Base-by-base conservation (phyloP, 2,329 filamentous ascomycete species). In the Botryosphaeria dothidea region DNA sequence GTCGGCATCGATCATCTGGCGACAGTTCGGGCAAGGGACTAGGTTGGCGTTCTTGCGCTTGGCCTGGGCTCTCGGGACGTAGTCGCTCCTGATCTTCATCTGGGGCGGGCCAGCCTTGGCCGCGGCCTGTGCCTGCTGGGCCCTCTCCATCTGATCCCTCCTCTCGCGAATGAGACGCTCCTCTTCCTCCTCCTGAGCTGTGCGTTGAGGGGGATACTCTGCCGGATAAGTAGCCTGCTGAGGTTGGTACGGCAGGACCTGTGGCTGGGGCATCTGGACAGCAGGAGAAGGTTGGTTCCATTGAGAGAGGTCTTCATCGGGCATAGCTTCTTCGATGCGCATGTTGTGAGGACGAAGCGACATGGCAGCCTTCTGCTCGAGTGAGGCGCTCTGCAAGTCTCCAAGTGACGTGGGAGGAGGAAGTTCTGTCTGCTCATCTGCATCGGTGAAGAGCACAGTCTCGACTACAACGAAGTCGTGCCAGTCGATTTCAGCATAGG, bases 401-500 rank as follows among this genome's bases (percentile, higher is more conserved):
- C 92, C 91, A 46, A 97, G 87, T 4, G 90, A 93, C 3, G 92
- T 95, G 1, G 95, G 95, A 1, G 93, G 90, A 34, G 94, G 93
- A 11, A 99, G 88, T 68, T 95, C 90, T 41, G 89, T 88, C 68
- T 91, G 86, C 70, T 97, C 93, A 76, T 99, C 95, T 43, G 87
- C 86, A 70, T 97, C 93, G 66, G 88, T 93, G 77, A 99, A 99
- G 17, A 92, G 84, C 62, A 99, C 93, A 0, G 93, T 97, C 78
- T 97, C 95, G 49, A 97, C 93, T 21, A 99, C 91, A 36, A 94
- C 90, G 72, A 99, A 99, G 75, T 98, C 94, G 74, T 96, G 92
- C 95, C 95, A 99, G 78, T 99, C 95, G 68, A 99, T 95, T 71
- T 95, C 90, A 1, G 91, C 90, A 77, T 95, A 90, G 62, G 85